Base-by-base conservation (phyloP, 1,139 yeast species). In the Taiozyma sp. region DNA sequence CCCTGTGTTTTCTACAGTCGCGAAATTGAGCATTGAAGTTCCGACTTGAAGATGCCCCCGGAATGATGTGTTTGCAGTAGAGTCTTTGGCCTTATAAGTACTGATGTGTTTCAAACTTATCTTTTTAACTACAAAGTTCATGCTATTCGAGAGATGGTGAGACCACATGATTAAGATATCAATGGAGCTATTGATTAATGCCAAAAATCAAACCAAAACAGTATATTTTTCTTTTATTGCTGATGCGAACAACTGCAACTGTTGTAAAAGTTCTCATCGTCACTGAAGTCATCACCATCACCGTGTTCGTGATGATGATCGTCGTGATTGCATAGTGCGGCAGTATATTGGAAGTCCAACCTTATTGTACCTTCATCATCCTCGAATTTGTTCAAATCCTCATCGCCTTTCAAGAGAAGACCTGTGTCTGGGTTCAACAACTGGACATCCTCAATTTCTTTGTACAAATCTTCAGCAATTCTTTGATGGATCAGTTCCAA, bases 221-320 rank as follows among this genome's bases (percentile, higher is more conserved):
- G n/a, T n/a, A n/a, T n/a, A n/a, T n/a, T n/a, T n/a, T n/a, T 24
- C 19, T 6, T 37, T 42, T 34, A 51, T 21, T 49, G 52, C 29
- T 55, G 61, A 45, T 59, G 62, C 6, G 58, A 46, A 48, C 62
- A 59, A 39, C 62, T 58, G 43, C 62, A 59, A 24, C 56, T 56
- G 24, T 45, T 48, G 35, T 56, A 59, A 49, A 58, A 58, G 45
- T 58, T 57, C 28, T 57, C 63, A 47, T 60, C 64, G 43, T 59
- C 62, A 10, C 56, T 55, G 42, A 55, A 58, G 11, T 61, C 62
- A 9, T 56, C 58, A 26, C 45, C 45, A 29, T 47, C 40, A 37
- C 50, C 53, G 42, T 53, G 49, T 24, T 44, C 50, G 42, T 53
- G 52, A 22, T 44, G 47, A 47, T 55, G 53, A 13, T 46, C 49